phyloP scores from a whole-genome alignment of 2,329 filamentous ascomycete genomes.

The Ceratocystis diversiconidia region DNA sequence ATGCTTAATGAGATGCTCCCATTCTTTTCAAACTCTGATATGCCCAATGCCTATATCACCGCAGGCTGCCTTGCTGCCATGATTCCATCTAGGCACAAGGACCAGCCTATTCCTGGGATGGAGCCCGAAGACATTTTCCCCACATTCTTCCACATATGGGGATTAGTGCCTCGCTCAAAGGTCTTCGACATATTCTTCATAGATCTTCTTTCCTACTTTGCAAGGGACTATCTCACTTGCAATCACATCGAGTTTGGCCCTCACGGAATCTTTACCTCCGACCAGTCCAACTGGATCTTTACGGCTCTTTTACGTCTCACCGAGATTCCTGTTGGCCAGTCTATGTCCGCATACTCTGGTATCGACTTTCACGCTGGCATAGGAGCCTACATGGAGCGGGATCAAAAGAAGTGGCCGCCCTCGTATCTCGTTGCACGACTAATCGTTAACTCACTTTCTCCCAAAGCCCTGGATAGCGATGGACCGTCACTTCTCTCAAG shows the following conservation, averaged over 20 bases:
- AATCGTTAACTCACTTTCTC: constrained; percentile 87
- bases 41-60: constrained; percentile 88
- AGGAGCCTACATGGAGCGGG: constrained; percentile 76
- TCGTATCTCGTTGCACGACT: constrained; percentile 85
- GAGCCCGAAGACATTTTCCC: constrained; percentile 80
- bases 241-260: constrained; percentile 65
- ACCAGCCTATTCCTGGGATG: constrained; percentile 56
- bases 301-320: constrained; percentile 78
- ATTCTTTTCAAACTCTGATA: constrained; percentile 86
- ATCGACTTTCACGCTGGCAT: constrained; percentile 74
- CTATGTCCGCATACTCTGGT: constrained; percentile 78
- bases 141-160: constrained; percentile 94
- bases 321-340: constrained; percentile 92
- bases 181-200: constrained; percentile 75
- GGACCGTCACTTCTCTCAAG: constrained; percentile 68
- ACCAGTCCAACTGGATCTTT: constrained; percentile 86
- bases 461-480: constrained; percentile 54
- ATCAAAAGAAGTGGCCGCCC: constrained; percentile 82
- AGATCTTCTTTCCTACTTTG: constrained; percentile 76
- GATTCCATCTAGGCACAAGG: constrained; percentile 69
- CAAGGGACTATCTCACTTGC: constrained; percentile 67
- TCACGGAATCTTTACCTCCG: constrained; percentile 80
- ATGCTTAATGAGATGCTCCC: constrained; percentile 70
- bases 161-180: constrained; percentile 78
- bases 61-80: constrained; percentile 73